Evolutionary conservation across 495 filamentous ascomycete species (phyloP), one percentile per base, ranked within the genome.

Genomic region (Letharia columbiana): DNA sequence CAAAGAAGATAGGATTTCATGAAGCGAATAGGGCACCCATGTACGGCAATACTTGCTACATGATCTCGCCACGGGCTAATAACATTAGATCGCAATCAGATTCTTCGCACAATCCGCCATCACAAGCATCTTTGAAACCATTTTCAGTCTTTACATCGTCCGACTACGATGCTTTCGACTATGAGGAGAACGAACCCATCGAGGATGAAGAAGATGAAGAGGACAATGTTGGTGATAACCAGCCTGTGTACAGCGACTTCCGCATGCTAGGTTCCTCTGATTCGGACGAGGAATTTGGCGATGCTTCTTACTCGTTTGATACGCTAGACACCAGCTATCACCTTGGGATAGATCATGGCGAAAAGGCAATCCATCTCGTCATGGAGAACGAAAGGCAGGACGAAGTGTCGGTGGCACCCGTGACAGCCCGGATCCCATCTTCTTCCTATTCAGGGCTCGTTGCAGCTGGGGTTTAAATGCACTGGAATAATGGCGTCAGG

Each of bases 141-240:
- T 10, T 72, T 71, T 4, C 68, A 77, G 5, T 73, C 75, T 33
- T 20, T 61, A 75, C 75, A 5, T 70, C 78, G 4, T 79, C 77
- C 17, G 79, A 80, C 66, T 82, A 82, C 68, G 80, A 80, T 67
- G 77, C 75, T 4, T 73, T 82, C 39, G 80, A 82, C 62, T 68
- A 75, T 33, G 79, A 80, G 60, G 78, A 79, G 58, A 75, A 76
- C 2, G 66, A 70, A 13, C 66, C 65, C 37, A 68, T 71, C 37
- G 67, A 70, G 12, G 67, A 69, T 8, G 61, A 62, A 31, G 60
- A 60, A n/a, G 41, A 61, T 28, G 66, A 62, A 23, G 50, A 41
- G 18, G 17, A 42, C 60, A 13, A 41, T n/a, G 10, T 13, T 11
- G 45, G 57, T 35, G 64, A 60, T 28, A 50, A 31, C 35, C 47